phyloP scores from a whole-genome alignment of 345 rosid genomes.

The Boechera stricta region DNA sequence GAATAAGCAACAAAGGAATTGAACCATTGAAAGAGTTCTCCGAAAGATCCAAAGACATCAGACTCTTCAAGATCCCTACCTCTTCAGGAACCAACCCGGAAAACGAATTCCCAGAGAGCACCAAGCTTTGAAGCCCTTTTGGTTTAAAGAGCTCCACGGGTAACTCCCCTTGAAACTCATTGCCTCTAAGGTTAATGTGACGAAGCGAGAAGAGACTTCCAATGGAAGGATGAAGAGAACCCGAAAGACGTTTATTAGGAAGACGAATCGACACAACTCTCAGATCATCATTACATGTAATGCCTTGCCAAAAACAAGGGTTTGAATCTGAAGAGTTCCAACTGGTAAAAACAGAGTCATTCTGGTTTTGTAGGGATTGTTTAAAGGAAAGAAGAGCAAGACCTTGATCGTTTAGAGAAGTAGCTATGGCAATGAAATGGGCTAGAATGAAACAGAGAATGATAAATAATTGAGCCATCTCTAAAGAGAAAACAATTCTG shows the following conservation, averaged over 20 bases:
- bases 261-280: conserved; percentile 61
- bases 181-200: conserved; percentile 66
- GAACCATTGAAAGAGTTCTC: conserved; percentile 61
- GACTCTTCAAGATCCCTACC: conserved; percentile 59
- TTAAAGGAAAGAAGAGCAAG: conserved; percentile 51
- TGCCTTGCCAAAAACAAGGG: conserved; percentile 81
- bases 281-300: conserved; percentile 55
- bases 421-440: conserved; percentile 33
- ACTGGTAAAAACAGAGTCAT: conserved; percentile 48
- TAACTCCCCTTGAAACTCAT: conserved; percentile 64
- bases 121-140: conserved; percentile 66
- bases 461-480: conserved; percentile 48
- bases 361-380: conserved; percentile 49
- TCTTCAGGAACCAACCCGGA: conserved; percentile 71
- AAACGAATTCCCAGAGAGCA: conserved; percentile 72
- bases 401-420: conserved; percentile 70
- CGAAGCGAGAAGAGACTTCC: conserved; percentile 66
- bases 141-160: conserved; percentile 61
- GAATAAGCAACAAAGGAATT: conserved; percentile 54
- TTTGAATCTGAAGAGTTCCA: conserved; percentile 68
- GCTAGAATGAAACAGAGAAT: conserved; percentile 42
- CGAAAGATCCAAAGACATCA: conserved; percentile 65
- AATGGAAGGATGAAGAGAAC: conserved; percentile 62
- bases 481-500: conserved; percentile 19
- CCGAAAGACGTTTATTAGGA: conserved; percentile 59